Evolutionary conservation across 2,329 filamentous ascomycete species (phyloP).

Genomic region (Pseudogymnoascus sp.): DNA sequence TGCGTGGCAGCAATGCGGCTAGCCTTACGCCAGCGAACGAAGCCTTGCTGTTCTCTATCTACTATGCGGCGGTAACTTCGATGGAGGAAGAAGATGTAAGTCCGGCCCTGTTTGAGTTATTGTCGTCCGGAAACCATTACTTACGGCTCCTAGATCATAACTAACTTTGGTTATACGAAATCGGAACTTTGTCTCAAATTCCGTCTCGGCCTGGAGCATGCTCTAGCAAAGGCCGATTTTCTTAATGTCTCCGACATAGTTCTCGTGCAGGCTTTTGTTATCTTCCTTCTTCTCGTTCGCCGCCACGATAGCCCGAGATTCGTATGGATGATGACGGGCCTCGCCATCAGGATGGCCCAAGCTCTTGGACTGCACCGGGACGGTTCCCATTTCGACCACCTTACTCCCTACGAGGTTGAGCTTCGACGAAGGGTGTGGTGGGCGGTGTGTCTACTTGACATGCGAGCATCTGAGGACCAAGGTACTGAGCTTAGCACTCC

Average conservation of each 20-base stretch:
- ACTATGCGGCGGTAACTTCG: constrained; percentile 46
- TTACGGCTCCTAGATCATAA: constrained; percentile 29
- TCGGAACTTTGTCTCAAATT: constrained; percentile 36
- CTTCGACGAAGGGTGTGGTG: constrained; percentile 55
- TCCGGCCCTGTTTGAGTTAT: constrained; percentile 4
- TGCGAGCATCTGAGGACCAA: constrained; percentile 46
- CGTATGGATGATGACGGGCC: constrained; percentile 41
- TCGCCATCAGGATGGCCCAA: constrained; percentile 34
- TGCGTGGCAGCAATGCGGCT: constrained; percentile 27
- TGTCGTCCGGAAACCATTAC: background rate
- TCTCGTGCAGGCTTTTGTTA: constrained; percentile 41
- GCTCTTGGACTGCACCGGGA: constrained; percentile 37
- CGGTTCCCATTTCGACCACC: constrained; percentile 36
- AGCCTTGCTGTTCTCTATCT: constrained; percentile 49
- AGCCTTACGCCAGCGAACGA: constrained; percentile 38
- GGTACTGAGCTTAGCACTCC: constrained; percentile 44
- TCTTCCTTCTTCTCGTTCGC: constrained; percentile 38
- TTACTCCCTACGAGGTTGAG: constrained; percentile 52
- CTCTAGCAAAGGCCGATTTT: constrained; percentile 43
- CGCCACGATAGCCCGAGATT: constrained; percentile 41
- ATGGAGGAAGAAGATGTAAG: constrained; percentile 51
- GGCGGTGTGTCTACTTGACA: constrained; percentile 49
- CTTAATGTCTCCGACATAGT: constrained; percentile 41
- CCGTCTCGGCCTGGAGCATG: constrained; percentile 42
- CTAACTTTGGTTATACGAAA: constrained; percentile 44